Base-by-base conservation (phyloP, 2,329 filamentous ascomycete species). In the Alternaria metachromatica region DNA sequence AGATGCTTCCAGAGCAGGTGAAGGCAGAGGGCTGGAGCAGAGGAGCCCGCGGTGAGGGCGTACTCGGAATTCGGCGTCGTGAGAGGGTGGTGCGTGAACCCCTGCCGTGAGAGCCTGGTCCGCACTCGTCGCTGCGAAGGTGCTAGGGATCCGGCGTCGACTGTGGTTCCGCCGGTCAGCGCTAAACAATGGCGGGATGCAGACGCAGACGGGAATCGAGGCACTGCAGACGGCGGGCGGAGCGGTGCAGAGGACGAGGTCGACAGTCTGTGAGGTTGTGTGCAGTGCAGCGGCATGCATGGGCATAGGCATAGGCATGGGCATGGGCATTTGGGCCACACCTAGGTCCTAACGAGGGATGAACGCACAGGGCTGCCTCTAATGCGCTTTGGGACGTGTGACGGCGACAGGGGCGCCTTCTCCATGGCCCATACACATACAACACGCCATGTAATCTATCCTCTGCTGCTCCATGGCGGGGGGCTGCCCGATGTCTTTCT, bases 91-190 rank as follows among this genome's bases (percentile, higher is more conserved):
- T 45, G 57, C 54, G 55, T 64, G 62, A 67, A 64, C 72, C 72
- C 72, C 69, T 72, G 71, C 68, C 48, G 67, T 62, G 57, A 67
- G 64, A 60, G 66, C 45, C 46, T 53, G 50, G 33, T 58, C 18
- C 33, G 55, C 30, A 69, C 63, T 63, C 49, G 49, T 66, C 63
- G 72, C 65, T 65, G 69, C 55, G 43, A 50, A 41, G 37, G 37
- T 41, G 37, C 37, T 41, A 41, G 33, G 33, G 46, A 21, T 18
- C n/a, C 21, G 59, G 54, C 41, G 44, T 53, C 62, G 59, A 67
- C 62, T 63, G 68, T 63, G 64, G 63, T 49, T 58, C 41, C 23
- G 53, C 41, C n/a, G 50, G 59, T 44, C 41, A 51, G 55, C 60
- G 46, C 58, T 60, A 62, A 60, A 55, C 59, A 54, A 48, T 44